Conservation (phyloP, 208 protist species). For the Leishmania turanica region DNA sequence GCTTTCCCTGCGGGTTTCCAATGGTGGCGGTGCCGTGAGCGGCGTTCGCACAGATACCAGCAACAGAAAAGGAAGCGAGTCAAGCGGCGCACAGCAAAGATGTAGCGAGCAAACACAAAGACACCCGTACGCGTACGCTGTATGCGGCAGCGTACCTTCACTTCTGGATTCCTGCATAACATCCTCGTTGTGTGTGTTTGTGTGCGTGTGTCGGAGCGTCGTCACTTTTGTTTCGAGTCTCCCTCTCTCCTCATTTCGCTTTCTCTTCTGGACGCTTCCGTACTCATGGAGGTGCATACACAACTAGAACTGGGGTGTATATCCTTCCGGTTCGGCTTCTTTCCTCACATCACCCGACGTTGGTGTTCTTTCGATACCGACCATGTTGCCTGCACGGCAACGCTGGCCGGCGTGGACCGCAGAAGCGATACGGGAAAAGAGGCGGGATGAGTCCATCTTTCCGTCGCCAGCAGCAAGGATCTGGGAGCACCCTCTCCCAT, state of each 20-base stretch:
- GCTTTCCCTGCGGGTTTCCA: not conserved
- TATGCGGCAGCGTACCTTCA: not conserved
- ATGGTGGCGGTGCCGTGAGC: not conserved
- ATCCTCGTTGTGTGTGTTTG: not conserved
- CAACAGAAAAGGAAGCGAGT: not conserved
- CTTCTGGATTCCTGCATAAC: not conserved
- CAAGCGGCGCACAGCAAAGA: not conserved
- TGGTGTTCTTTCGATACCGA: not conserved
- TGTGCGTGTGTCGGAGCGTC: too few relatives aligned
- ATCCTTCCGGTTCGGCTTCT: not conserved
- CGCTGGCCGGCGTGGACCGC: too few relatives aligned
- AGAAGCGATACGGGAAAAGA: too few relatives aligned
- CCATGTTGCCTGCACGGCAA: not conserved
- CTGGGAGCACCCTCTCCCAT: too few relatives aligned
- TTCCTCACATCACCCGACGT: not conserved
- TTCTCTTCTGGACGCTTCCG: not conserved
- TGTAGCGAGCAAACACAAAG: not conserved
- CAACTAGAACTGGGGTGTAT: not conserved
- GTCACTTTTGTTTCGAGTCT: not conserved
- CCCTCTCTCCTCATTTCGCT: not conserved
- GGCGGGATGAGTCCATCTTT: too few relatives aligned
- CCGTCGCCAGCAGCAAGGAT: too few relatives aligned
- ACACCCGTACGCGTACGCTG: not conserved
- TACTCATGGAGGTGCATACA: not conserved
- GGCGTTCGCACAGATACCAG: not conserved